Percentiles rank a stretch among this genome's conserved stretches.
phyloP scores from a whole-genome alignment of 176 grass and related monocot genomes.

The Typha latifolia region DNA sequence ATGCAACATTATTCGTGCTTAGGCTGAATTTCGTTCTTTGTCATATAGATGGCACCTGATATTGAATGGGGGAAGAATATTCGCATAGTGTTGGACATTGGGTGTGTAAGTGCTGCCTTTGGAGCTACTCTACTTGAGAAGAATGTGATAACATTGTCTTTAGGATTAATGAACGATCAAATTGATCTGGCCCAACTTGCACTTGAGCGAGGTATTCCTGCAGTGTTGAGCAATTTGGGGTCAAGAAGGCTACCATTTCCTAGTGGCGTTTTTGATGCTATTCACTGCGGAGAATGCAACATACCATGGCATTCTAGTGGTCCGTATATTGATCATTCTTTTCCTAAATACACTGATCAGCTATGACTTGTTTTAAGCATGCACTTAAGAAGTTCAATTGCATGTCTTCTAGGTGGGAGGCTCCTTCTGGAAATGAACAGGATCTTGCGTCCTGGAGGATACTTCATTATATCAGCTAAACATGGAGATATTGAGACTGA shows the following conservation, averaged over 20 bases:
- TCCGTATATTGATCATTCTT: conserved; percentile 24
- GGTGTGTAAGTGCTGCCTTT: conserved; percentile 64
- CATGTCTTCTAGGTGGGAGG: conserved; percentile 56
- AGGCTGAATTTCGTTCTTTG: conserved; percentile 21
- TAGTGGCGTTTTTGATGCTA: conserved; percentile 85
- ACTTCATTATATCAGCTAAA: conserved; percentile 81
- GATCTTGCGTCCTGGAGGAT: conserved; percentile 89
- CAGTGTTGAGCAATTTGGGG: conserved; percentile 59
- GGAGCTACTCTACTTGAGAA: conserved; percentile 58
- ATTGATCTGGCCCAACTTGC: conserved; percentile 66
- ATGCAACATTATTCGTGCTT: conserved; percentile 4
- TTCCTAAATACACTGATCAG: background rate
- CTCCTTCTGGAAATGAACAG: conserved; percentile 94
- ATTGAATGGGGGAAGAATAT: conserved; percentile 99
- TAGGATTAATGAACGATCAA: conserved; percentile 72
- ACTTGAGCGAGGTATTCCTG: conserved; percentile 87
- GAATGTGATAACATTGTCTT: conserved; percentile 58
- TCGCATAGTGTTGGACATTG: conserved; percentile 66
- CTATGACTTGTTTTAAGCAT: background rate
- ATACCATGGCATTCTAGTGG: conserved; percentile 91
- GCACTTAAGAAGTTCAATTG: conserved; percentile 18
- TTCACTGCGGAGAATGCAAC: conserved; percentile 91
- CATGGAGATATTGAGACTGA: conserved; percentile 79
- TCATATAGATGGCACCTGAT: conserved; percentile 80
- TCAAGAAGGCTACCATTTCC: conserved; percentile 83